Base-by-base conservation (phyloP, 192 early-diverging fungal genomes). In the Globomyces pollinis-pini region DNA sequence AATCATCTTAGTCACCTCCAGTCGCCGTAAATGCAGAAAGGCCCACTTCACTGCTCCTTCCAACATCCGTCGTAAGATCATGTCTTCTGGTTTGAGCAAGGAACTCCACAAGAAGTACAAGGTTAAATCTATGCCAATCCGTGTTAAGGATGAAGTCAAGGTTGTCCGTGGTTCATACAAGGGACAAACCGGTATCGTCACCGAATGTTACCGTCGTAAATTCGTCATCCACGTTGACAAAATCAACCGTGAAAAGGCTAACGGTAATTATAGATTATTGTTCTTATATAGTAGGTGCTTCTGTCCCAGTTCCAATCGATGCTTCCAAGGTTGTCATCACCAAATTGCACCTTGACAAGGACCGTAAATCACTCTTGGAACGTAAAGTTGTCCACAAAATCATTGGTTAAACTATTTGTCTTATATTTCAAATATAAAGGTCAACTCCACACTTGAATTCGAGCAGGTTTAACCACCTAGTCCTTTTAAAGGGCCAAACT, bases 151-250 rank as follows among this genome's bases (percentile, higher is more conserved):
- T 77, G 95, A 96, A 84, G 95, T 99, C 61, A 77, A 82, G 60
- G 84, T 99, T 69, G 85, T 92, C 67, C 88, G 95, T 65, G 96
- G 96, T 71, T 82, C 81, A 74, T 79, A 86, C 89, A 97, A 96
- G 88, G 94, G 91, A 72, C 89, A 88, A 68, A 89, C 92, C 71
- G 96, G 96, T 68, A 94, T 95, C 88, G 91, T 99, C 59, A 73
- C 80, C 62, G 80, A 86, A 59, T 93, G 96, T 67, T 98, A 96
- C 92, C 91, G 96, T 75, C 90, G 93, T 80, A 96, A 94, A 87
- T 99, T 86, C 86, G 87, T 94, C 57, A 99, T 99, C 77, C 89
- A 98, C 84, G 86, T 99, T 50, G 94, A 99, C 76, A 92, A 94
- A 66, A 75, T 99, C 63, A 85, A 75, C 71, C 88, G 85, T 73